Evolutionary conservation across 1,284 basidiomycete genomes (phyloP).

Genomic region (Phaffia rhodozyma): DNA sequence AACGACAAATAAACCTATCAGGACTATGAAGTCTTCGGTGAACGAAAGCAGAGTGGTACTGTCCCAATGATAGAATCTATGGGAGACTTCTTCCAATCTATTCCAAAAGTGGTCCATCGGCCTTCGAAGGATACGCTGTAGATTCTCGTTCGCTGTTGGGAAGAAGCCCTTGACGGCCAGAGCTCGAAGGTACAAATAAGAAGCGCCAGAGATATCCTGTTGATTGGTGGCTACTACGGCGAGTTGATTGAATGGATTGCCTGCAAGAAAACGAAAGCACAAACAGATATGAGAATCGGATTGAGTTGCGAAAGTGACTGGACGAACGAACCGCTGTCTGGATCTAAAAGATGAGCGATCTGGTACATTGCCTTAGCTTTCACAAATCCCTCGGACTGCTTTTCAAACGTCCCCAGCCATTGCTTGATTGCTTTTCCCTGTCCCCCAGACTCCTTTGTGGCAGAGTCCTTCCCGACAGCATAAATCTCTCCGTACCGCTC

Average conservation of each 20-base stretch:
- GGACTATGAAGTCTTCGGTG: conserved; percentile 52
- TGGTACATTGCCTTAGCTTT: conserved; percentile 71
- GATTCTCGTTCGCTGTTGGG: conserved; percentile 73
- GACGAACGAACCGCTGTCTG: conserved; percentile 43
- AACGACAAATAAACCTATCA: conserved; percentile 39
- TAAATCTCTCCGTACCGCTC: conserved; percentile 87
- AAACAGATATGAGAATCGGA: not conserved
- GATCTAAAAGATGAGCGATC: conserved; percentile 66
- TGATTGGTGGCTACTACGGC: conserved; percentile 69
- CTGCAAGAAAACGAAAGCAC: conserved; percentile 35
- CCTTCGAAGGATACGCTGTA: conserved; percentile 58
- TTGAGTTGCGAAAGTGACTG: not conserved
- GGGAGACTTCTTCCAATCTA: conserved; percentile 17
- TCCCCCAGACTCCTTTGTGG: not conserved
- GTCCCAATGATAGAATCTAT: not conserved
- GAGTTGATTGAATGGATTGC: conserved; percentile 88
- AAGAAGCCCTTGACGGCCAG: conserved; percentile 77
- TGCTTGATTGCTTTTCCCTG: conserved; percentile 24
- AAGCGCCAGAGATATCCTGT: conserved; percentile 63
- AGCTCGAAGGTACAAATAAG: conserved; percentile 83
- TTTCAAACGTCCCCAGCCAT: conserved; percentile 21
- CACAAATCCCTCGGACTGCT: conserved; percentile 40
- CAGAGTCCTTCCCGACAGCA: conserved; percentile 39
- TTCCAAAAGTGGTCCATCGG: conserved; percentile 48
- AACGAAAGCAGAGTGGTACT: conserved; percentile 28